Base-by-base conservation (phyloP, 2,329 filamentous ascomycete genomes). In the Drechslerella stenobrocha region DNA sequence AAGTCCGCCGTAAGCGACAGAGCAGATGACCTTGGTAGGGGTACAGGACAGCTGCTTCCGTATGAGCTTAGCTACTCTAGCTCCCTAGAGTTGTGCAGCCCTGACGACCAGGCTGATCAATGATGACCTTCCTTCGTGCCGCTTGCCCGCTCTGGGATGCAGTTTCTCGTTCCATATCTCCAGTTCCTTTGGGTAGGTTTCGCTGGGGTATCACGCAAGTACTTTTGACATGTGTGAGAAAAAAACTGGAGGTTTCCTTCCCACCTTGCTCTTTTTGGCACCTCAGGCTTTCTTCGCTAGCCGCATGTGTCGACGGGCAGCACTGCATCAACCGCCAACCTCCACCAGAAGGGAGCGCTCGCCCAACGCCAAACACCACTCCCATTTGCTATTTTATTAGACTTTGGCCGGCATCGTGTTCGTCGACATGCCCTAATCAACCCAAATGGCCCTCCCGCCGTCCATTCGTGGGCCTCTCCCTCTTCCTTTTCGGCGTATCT, bases 151-250 rank as follows among this genome's bases (percentile, higher is more conserved):
- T 66, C 35, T 51, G 61, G 60, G 61, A 58, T 66, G 48, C 53
- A 66, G 61, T 66, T 66, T 57, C 61, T 66, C 48, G 58, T 66
- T 66, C 61, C 42, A 66, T 58, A 66, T 58, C 53, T 59, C 34
- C 52, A 59, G 37, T 66, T 55, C 61, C 34, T 45, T 66, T 59
- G 53, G 48, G 61, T 66, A 58, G 61, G 42, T 58, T 63, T 23
- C 15, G 18, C 37, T 42, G 28, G 24, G 35, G 28, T 24, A 35
- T 30, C 34, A 50, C 45, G 32, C 11, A 30, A 30, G 28, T 66
- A 50, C 47, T 58, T 58, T 58, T 59, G 61, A 66, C 61, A 66
- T 59, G 61, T 66, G 61, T 66, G 61, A 66, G 24, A 46, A 11
- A 42, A 42, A 42, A 53, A 47, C 26, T 57, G 60, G 51, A 58